Conservation (phyloP, 2,329 filamentous ascomycete species). For the Thielaviopsis musarum region DNA sequence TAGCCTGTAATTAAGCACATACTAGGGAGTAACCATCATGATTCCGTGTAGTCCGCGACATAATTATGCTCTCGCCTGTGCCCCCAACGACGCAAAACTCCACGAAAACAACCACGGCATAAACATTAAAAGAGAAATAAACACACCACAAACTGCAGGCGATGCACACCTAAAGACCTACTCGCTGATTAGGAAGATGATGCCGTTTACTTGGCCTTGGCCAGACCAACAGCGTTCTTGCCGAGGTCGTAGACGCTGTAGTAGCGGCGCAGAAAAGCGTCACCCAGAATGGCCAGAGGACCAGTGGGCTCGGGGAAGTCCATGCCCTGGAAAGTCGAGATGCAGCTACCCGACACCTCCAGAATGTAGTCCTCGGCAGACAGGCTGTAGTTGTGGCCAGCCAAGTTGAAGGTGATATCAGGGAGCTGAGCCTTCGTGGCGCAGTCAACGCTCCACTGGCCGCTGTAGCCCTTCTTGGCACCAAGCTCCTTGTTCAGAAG, state of each 20-base stretch:
- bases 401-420: constrained; percentile 79
- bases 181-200: neutral
- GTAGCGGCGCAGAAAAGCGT: constrained; percentile 68
- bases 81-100: neutral
- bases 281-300: constrained; percentile 85
- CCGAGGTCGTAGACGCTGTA: constrained; percentile 96
- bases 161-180: neutral
- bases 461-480: constrained; percentile 93
- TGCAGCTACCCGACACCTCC: constrained; percentile 86
- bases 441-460: constrained; percentile 92
- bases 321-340: constrained; percentile 96
- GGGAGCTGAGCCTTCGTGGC: constrained; percentile 66
- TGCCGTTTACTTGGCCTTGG: constrained; percentile 49
- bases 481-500: constrained; percentile 96
- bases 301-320: constrained; percentile 77
- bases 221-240: constrained; percentile 75
- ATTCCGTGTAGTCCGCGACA: neutral
- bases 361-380: constrained; percentile 83
- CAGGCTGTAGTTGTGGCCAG: constrained; percentile 87
- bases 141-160: neutral
- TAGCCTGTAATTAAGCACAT: neutral
- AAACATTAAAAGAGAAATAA: neutral
- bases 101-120: constrained; percentile 1
- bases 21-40: neutral
- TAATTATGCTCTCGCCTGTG: neutral